Conservation (phyloP, 2,329 filamentous ascomycete genomes). For the Aspergillus ochraceoroseus region DNA sequence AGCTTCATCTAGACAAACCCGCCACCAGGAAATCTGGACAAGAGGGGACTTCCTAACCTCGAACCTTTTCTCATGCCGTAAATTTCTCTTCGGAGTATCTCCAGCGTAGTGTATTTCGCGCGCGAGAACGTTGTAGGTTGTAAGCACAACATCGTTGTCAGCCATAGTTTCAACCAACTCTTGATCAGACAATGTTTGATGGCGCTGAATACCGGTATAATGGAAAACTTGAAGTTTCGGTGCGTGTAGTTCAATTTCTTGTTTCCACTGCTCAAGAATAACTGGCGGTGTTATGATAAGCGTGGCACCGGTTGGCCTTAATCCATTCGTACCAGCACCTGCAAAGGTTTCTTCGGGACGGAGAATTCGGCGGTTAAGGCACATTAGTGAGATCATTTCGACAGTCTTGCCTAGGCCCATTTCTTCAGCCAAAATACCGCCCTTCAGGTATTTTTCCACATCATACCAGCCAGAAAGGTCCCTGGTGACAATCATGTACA, state of each 20-base stretch:
- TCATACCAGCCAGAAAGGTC: constrained; percentile 35
- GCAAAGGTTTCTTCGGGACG: constrained; percentile 14
- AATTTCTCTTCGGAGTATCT: constrained; percentile 64
- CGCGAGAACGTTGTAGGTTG: constrained; percentile 65
- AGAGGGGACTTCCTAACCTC: constrained; percentile 68
- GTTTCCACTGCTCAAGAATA: constrained; percentile 60
- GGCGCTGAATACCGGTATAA: constrained; percentile 52
- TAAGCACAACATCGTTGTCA: constrained; percentile 54
- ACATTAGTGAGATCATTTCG: constrained; percentile 47
- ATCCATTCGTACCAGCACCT: constrained; percentile 20
- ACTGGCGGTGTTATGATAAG: constrained; percentile 59
- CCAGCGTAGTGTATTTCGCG: constrained; percentile 73
- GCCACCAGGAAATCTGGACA: constrained; percentile 80
- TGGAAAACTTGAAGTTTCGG: constrained; percentile 53
- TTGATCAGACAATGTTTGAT: constrained; percentile 33
- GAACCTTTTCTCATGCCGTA: constrained; percentile 61
- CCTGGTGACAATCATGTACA: constrained; percentile 39
- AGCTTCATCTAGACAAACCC: constrained; percentile 63
- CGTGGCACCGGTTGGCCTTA: constrained; percentile 50
- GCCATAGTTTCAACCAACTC: constrained; percentile 47
- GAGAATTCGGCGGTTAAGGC: constrained; percentile 34
- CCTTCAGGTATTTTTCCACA: constrained; percentile 31
- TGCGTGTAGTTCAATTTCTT: constrained; percentile 55
- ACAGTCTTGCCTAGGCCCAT: constrained; percentile 51
- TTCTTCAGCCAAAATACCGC: constrained; percentile 49